Evolutionary conservation across 441 rosid genomes (phyloP).

Genomic region (Daphne laureola): DNA sequence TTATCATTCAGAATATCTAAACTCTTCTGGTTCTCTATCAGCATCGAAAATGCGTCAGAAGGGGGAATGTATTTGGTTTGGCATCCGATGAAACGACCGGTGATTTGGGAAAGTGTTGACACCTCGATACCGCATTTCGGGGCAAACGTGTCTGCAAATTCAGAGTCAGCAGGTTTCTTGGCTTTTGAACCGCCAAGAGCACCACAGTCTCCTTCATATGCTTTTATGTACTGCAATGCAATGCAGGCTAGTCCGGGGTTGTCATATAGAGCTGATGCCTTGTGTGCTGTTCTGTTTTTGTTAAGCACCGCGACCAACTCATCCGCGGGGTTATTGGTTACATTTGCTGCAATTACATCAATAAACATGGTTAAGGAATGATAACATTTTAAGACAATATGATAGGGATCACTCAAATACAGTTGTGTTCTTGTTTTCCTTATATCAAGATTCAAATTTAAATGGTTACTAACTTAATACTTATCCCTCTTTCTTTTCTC

Average conservation of each 20-base stretch:
- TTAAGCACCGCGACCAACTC: slow-evolving; percentile 40
- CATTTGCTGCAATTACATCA: slow-evolving; percentile 27
- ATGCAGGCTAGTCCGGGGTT: slow-evolving; percentile 65
- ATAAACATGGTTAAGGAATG: too few species aligned
- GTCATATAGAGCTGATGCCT: slow-evolving; percentile 38
- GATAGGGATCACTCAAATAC: too few species aligned
- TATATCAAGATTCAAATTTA: too few species aligned
- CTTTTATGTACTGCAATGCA: slow-evolving; percentile 71
- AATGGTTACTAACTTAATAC: too few species aligned
- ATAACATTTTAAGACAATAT: too few species aligned
- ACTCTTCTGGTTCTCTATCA: slow-evolving; percentile 43
- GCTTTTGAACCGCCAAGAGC: slow-evolving; percentile 56
- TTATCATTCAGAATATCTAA: slow-evolving; percentile 41
- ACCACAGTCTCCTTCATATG: slow-evolving; percentile 51
- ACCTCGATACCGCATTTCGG: slow-evolving; percentile 49
- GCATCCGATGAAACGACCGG: slow-evolving; percentile 66
- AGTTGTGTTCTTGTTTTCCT: too few species aligned
- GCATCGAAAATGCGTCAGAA: slow-evolving; percentile 52
- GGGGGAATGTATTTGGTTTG: slow-evolving; percentile 41
- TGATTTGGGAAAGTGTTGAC: slow-evolving; percentile 45
- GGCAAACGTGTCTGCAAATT: slow-evolving; percentile 48
- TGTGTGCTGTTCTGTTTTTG: slow-evolving; percentile 45
- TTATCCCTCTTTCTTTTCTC: too few species aligned
- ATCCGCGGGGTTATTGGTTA: slow-evolving; percentile 59
- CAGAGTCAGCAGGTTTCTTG: slow-evolving; percentile 55